These are phyloP conservation scores for Colletotrichum cereale DNA, from an alignment of 2,329 filamentous ascomycete genomes.

Conservation along the genomic window DNA sequence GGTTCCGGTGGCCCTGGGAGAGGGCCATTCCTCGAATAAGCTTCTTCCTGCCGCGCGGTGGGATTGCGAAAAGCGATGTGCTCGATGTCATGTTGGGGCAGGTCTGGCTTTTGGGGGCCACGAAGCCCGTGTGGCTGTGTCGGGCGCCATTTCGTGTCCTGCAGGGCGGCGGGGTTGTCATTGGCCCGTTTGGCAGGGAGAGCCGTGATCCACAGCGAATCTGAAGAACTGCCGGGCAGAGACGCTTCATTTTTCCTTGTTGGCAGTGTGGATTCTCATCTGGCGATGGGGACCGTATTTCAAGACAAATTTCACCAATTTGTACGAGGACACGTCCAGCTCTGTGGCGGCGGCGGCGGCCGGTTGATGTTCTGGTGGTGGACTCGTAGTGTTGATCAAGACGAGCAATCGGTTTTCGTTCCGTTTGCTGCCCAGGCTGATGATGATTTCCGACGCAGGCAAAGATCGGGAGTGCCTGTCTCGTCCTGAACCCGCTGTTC, in stretches of 20 bases:
- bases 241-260: neutral
- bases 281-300: constrained; percentile 25
- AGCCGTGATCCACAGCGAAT: constrained; percentile 7
- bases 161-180: constrained; percentile 8
- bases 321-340: neutral
- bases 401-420: neutral
- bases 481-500: constrained; percentile 11
- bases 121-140: constrained; percentile 37
- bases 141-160: constrained; percentile 28
- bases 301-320: constrained; percentile 19
- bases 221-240: neutral
- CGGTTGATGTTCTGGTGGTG: neutral
- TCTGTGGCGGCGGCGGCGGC: neutral
- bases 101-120: constrained; percentile 29
- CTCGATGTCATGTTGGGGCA: constrained; percentile 35
- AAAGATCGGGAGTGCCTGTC: neutral
- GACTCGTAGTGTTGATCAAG: neutral
- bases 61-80: constrained; percentile 14
- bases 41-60: constrained; percentile 39
- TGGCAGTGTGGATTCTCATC: constrained; percentile 6
- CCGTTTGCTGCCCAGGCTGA: neutral
- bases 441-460: constrained; percentile 10
- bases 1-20: constrained; percentile 20
- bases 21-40: constrained; percentile 37
- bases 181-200: constrained; percentile 19